A percentile compares a stretch with the other conserved stretches of the same genome.
Conservation (phyloP, 2,329 filamentous ascomycete genomes). For the Apiospora hydei region DNA sequence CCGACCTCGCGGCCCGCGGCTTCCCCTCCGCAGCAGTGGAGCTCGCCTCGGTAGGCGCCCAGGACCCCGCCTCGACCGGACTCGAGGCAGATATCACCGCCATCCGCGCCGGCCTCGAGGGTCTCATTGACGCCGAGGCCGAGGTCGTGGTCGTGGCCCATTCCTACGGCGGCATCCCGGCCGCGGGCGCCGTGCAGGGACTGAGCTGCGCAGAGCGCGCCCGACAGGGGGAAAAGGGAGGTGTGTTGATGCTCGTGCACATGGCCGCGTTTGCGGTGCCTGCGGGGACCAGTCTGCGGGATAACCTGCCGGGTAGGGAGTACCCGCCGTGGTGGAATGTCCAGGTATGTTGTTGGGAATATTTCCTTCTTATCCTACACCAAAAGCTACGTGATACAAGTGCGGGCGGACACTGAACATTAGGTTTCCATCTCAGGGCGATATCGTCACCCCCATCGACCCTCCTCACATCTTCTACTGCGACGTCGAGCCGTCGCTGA, state of each 20-base stretch:
- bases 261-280: conserved; percentile 36
- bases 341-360: neutral
- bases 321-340: conserved; percentile 35
- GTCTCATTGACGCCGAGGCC: conserved; percentile 43
- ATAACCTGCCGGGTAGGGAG: conserved; percentile 34
- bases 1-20: conserved; percentile 36
- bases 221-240: conserved; percentile 42
- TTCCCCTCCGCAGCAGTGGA: conserved; percentile 38
- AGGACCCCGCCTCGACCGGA: conserved; percentile 13
- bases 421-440: conserved; percentile 24
- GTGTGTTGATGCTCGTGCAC: conserved; percentile 43
- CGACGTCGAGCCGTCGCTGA: conserved; percentile 30
- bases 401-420: too few species aligned
- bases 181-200: conserved; percentile 45
- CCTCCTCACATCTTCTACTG: conserved; percentile 33
- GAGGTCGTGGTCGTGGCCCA: conserved; percentile 52
- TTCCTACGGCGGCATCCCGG: conserved; percentile 51
- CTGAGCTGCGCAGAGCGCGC: conserved; percentile 41
- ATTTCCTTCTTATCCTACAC: too few species aligned
- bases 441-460: conserved; percentile 25
- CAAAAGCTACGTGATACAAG: too few species aligned
- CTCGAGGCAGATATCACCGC: conserved; percentile 40
- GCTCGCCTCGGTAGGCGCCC: conserved; percentile 37
- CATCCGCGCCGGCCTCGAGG: conserved; percentile 39
- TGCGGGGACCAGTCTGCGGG: conserved; percentile 31